Base-by-base conservation (phyloP, 208 protist species). In the Vickermania ingenoplastis region DNA sequence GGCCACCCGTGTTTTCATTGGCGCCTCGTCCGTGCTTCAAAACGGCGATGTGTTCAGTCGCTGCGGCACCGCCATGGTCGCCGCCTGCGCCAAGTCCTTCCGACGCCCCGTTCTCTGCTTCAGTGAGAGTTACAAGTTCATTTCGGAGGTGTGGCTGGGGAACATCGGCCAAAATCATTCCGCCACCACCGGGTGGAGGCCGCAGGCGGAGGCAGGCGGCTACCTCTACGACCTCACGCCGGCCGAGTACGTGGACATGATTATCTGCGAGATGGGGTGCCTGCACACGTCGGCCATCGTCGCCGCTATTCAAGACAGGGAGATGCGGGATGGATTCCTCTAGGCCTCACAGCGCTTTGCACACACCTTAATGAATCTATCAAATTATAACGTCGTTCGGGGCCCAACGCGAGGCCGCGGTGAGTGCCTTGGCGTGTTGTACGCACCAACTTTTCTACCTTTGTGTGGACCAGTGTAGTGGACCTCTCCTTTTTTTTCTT, bases 61-160 rank as follows among this genome's bases (percentile, higher is more conserved):
- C 26, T 85, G 83, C 27, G 97, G 97, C 30, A 98, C 95, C 0
- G 87, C 96, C 2, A 55, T 95, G 22, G 91, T 99, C 1, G 86
- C 91, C 3, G 84, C 97, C 41, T 91, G 92, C 30, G 97, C 97
- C 3, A 89, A 97, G 58, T 56, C 71, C 2, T 97, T 94, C 63
- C 83, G 93, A 41, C 91, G 97, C 55, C 97, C 97, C 17, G 95
- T 99, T 25, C 79, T 99, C 31, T 96, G 98, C 36, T 97, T 96
- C 54, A 97, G 93, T 57, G 97, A 99, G 69, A 98, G 95, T 30
- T 99, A 98, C 83, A 99, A 99, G 69, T 99, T 99, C 73, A 72
- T 91, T n/a, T 84, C 97, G 25, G 82, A 95, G 53, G 91, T 95
- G 50, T 97, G 96, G 79, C 50, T 54, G 21, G 50, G 50, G 5